These are phyloP conservation scores for Cucurbitaria berberidis DNA, from an alignment of 2,329 filamentous ascomycete genomes.

Conservation along the genomic window DNA sequence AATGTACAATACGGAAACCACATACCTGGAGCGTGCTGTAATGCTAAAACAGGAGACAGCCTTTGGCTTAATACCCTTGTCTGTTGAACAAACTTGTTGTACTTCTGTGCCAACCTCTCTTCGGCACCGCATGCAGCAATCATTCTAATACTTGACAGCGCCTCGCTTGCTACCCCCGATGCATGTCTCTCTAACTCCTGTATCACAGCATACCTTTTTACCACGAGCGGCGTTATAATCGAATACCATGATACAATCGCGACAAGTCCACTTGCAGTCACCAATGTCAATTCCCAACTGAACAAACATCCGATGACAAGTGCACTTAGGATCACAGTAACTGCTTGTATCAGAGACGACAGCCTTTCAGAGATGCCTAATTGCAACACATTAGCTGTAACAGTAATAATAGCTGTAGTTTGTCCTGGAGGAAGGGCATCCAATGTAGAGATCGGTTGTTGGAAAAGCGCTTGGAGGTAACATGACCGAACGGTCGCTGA, in stretches of 20 bases:
- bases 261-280: conserved; percentile 29
- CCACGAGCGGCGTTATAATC: conserved; percentile 22
- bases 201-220: conserved; percentile 21
- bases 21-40: conserved; percentile 31
- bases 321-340: conserved; percentile 27
- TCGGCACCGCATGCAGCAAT: conserved; percentile 33
- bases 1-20: background rate
- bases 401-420: conserved; percentile 36
- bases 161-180: conserved; percentile 23
- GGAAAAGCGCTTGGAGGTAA: conserved; percentile 33
- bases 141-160: conserved; percentile 30
- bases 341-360: conserved; percentile 31
- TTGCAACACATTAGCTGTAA: conserved; percentile 34
- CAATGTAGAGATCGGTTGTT: conserved; percentile 30
- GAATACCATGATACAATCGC: conserved; percentile 30
- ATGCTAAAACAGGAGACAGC: conserved; percentile 23
- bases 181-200: conserved; percentile 28
- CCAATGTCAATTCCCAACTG: conserved; percentile 35
- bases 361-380: conserved; percentile 38
- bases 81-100: conserved; percentile 13
- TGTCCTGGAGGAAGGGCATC: conserved; percentile 37
- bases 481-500: conserved; percentile 33
- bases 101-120: conserved; percentile 19
- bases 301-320: conserved; percentile 35
- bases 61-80: conserved; percentile 11